Conservation (phyloP, 805 yeast genomes). For the Wickerhamomyces bisporus region DNA sequence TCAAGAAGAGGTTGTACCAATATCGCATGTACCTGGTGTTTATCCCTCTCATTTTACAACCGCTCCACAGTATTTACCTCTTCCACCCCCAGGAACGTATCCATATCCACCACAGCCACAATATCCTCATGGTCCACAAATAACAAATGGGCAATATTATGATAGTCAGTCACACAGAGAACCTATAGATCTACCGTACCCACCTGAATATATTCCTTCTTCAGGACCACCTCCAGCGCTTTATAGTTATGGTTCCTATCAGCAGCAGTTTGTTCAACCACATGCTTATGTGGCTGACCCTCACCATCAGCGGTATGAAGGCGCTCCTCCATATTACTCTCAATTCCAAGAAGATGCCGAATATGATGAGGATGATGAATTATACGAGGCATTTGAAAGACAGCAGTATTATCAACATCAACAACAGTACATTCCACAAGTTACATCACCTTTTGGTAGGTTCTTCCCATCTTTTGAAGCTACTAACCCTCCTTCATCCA, state of each 20-base stretch:
- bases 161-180: constrained; percentile 17
- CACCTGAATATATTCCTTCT: constrained; percentile 2
- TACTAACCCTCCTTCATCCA: constrained; percentile 22
- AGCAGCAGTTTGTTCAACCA: not conserved
- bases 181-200: constrained; percentile 4
- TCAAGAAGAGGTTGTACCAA: not conserved
- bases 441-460: constrained; percentile 19
- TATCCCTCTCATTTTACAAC: constrained; percentile 1
- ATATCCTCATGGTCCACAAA: constrained; percentile 6
- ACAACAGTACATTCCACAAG: not conserved
- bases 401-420: constrained; percentile 1
- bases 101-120: constrained; percentile 1
- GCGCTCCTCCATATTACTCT: constrained; percentile 3
- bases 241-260: not conserved
- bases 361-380: constrained; percentile 12
- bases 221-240: not conserved
- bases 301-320: constrained; percentile 2
- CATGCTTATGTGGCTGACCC: constrained; percentile 3
- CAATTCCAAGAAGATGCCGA: constrained; percentile 1
- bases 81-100: not conserved
- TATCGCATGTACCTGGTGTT: not conserved
- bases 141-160: constrained; percentile 25
- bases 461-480: constrained; percentile 26
- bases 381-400: constrained; percentile 8
- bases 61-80: no score